These are phyloP conservation scores for Plasmodium gonderi DNA, from an alignment of 169 alveolate genomes.

Conservation along the genomic window DNA sequence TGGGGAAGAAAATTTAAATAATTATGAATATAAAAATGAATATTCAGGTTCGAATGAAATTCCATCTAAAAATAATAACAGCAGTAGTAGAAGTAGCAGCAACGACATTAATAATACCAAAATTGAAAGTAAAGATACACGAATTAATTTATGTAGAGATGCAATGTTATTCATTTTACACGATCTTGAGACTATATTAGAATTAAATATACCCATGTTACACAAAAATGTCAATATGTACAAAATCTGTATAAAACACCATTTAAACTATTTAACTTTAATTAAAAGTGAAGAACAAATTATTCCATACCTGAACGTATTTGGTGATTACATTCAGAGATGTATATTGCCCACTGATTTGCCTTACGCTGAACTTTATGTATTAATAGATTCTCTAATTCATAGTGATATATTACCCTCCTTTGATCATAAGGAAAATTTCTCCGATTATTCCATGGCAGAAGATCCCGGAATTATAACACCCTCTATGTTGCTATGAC, in stretches of 20 bases:
- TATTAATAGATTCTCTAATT: slow-evolving; percentile 77
- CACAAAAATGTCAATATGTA: slow-evolving; percentile 74
- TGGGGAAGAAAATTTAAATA: slow-evolving; percentile 44
- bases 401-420: slow-evolving; percentile 78
- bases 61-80: background rate
- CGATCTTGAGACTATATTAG: slow-evolving; percentile 81
- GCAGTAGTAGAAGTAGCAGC: background rate
- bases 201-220: slow-evolving; percentile 81
- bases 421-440: slow-evolving; percentile 56
- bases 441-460: slow-evolving; percentile 29
- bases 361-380: slow-evolving; percentile 81
- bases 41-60: slow-evolving; percentile 3
- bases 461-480: slow-evolving; percentile 75
- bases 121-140: slow-evolving; percentile 45
- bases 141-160: slow-evolving; percentile 82
- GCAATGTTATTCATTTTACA: slow-evolving; percentile 82
- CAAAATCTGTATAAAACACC: slow-evolving; percentile 79
- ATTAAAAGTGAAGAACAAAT: slow-evolving; percentile 76
- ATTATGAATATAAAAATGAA: slow-evolving; percentile 37
- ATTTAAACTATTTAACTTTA: slow-evolving; percentile 77
- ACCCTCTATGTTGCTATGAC: slow-evolving; percentile 67
- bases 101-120: slow-evolving; percentile 20
- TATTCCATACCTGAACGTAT: slow-evolving; percentile 79
- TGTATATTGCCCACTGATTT: slow-evolving; percentile 85
- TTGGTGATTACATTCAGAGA: slow-evolving; percentile 82